These are phyloP conservation scores for Erigeron canadensis DNA, from an alignment of 129 eudicot species.

Conservation along the genomic window DNA sequence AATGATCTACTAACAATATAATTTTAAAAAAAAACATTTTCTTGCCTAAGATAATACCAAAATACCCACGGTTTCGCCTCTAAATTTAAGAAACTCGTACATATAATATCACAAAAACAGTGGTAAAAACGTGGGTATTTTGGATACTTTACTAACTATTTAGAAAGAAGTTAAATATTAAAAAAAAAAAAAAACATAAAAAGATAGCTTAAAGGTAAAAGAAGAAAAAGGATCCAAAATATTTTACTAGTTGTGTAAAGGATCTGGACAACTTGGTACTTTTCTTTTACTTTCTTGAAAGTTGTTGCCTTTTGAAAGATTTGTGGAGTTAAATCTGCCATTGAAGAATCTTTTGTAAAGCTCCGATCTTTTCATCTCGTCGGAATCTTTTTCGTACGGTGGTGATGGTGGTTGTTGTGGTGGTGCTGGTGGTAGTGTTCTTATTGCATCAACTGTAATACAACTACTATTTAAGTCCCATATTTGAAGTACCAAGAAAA, in stretches of 20 bases:
- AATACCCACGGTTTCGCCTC: constrained; percentile 91
- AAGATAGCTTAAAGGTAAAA: background rate
- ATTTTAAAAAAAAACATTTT: constrained; percentile 21
- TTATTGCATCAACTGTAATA: constrained; percentile 49
- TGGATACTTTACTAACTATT: constrained; percentile 40
- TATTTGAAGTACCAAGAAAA: constrained; percentile 42
- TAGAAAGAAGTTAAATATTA: too few species aligned
- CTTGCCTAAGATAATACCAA: constrained; percentile 48
- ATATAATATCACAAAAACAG: constrained; percentile 21
- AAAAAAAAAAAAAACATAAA: background rate
- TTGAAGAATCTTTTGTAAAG: constrained; percentile 49
- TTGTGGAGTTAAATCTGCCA: constrained; percentile 37
- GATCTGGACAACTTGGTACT: constrained; percentile 96
- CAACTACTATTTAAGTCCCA: constrained; percentile 34
- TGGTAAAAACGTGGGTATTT: constrained; percentile 90
- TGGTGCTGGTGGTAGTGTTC: constrained; percentile 29
- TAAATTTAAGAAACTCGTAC: constrained; percentile 21
- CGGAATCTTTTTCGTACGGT: constrained; percentile 22
- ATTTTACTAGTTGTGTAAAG: constrained; percentile 70
- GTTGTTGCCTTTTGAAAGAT: constrained; percentile 11
- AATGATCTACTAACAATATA: constrained; percentile 13
- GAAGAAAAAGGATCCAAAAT: constrained; percentile 15
- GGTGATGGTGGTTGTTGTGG: constrained; percentile 11
- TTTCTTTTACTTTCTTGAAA: constrained; percentile 58
- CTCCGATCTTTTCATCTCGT: constrained; percentile 34